Evolutionary conservation across 345 rosid species (phyloP).

Genomic region (Noccaea bulbosa): DNA sequence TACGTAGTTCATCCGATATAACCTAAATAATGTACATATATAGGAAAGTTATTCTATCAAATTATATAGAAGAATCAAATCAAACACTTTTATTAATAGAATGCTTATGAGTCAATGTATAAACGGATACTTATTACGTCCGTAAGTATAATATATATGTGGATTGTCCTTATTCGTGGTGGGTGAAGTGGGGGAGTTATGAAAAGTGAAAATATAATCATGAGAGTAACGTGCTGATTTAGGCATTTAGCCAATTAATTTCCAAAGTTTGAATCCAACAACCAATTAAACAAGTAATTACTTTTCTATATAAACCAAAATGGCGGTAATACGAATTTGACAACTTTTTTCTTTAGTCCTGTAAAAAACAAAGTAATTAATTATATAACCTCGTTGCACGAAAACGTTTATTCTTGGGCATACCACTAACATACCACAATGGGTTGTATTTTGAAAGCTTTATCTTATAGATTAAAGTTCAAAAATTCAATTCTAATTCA

Average conservation of each 20-base stretch:
- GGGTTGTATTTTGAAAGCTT: neutral
- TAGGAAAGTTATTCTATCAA: neutral
- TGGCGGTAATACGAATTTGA: slow-evolving; percentile 29
- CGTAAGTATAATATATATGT: slow-evolving; percentile 21
- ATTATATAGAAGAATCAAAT: neutral
- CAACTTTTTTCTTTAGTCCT: slow-evolving; percentile 2
- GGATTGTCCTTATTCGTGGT: slow-evolving; percentile 36
- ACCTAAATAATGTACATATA: neutral
- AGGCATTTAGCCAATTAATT: slow-evolving; percentile 39
- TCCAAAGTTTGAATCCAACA: slow-evolving; percentile 34
- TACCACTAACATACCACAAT: neutral
- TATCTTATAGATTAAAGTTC: neutral
- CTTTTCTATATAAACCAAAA: slow-evolving; percentile 17
- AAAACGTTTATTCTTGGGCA: neutral
- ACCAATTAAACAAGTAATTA: slow-evolving; percentile 18
- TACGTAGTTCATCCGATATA: neutral
- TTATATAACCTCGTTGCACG: too few species aligned
- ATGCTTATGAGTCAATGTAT: neutral
- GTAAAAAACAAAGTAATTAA: too few species aligned
- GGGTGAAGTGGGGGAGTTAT: slow-evolving; percentile 46
- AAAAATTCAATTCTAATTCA: too few species aligned
- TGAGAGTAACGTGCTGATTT: slow-evolving; percentile 45
- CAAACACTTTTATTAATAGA: neutral
- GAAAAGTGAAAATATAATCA: slow-evolving; percentile 46
- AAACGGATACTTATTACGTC: slow-evolving; percentile 32